Conservation (phyloP, 1,139 yeast species). For the Saccharomyces hybrid region DNA sequence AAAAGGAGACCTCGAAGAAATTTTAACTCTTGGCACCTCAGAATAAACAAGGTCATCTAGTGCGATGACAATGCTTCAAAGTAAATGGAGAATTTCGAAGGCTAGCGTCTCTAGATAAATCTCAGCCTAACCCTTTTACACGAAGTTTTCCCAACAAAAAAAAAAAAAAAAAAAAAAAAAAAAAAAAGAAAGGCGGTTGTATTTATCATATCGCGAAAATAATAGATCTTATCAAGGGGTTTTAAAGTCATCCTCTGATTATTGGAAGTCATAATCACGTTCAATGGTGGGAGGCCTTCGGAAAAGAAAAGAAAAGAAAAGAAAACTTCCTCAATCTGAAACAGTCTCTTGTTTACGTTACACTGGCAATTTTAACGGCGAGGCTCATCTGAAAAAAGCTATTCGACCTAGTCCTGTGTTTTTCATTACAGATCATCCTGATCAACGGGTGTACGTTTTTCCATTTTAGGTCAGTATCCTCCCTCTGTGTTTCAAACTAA, state of each 20-base stretch:
- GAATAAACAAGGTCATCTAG: no score
- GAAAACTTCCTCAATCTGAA: not conserved
- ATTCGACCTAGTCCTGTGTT: not conserved
- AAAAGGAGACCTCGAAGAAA: no score
- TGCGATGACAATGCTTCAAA: no score
- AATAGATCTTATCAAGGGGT: not conserved
- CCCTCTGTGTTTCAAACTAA: not conserved
- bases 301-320: not conserved
- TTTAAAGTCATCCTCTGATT: not conserved
- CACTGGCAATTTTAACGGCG: not conserved
- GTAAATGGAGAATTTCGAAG: no score
- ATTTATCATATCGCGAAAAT: not conserved
- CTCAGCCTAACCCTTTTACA: not conserved
- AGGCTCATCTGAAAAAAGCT: not conserved
- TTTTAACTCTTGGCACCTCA: no score
- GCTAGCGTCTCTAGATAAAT: not conserved
- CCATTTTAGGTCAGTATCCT: not conserved
- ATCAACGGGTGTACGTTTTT: not conserved
- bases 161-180: no score
- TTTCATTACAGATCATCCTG: not conserved
- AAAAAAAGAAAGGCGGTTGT: no score
- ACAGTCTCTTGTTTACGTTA: not conserved
- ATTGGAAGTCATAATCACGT: not conserved
- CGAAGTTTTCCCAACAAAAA: no score
- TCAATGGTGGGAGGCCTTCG: not conserved